Conservation (phyloP, 78 protist species). For the Bodo saltans region DNA sequence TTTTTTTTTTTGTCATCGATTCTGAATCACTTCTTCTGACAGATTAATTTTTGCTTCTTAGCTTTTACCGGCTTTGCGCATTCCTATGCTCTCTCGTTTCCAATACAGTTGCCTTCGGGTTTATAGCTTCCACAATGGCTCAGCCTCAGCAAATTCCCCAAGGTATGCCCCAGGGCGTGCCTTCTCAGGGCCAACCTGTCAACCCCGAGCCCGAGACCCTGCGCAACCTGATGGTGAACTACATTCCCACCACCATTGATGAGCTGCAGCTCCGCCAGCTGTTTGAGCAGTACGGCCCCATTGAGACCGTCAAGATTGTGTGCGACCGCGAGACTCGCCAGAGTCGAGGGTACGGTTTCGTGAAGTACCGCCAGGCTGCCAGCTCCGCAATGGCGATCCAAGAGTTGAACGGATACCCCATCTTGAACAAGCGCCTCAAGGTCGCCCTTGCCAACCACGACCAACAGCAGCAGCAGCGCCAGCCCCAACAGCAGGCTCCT, state of each 20-base stretch:
- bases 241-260: neutral
- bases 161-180: neutral
- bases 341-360: constrained; percentile 33
- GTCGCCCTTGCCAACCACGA: neutral
- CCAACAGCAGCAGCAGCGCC: neutral
- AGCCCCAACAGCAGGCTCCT: neutral
- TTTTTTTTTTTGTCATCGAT: no score
- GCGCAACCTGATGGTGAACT: constrained; percentile 29
- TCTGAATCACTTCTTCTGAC: no score
- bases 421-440: neutral
- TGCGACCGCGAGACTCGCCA: constrained; percentile 3
- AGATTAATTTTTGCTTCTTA: no score
- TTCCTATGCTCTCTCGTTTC: no score
- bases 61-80: no score
- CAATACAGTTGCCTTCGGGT: no score
- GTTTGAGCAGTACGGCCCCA: neutral
- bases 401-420: constrained; percentile 9
- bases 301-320: neutral
- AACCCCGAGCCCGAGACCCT: no score
- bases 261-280: constrained; percentile 7
- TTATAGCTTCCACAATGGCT: neutral
- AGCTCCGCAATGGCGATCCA: neutral
- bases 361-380: neutral
- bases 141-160: neutral
- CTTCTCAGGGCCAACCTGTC: no score